Conservation (phyloP, 306 rosid genomes). For the Alnus glutinosa region DNA sequence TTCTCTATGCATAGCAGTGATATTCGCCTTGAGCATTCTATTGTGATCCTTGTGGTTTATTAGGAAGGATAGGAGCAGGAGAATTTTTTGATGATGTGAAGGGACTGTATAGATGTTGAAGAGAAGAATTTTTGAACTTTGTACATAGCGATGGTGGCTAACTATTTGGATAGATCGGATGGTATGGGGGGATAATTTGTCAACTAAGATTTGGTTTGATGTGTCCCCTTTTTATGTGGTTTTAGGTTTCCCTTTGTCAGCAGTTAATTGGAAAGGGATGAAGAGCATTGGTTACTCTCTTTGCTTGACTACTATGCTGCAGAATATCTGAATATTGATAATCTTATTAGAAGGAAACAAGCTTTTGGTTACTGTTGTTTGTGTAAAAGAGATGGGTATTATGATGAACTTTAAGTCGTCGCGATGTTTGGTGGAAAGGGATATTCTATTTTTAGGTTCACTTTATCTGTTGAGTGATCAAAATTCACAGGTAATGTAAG, state of each 20-base stretch:
- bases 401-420: neutral
- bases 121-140: too few relatives aligned
- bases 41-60: too few relatives aligned
- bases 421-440: neutral
- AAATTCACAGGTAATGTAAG: neutral
- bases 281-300: neutral
- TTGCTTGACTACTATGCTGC: neutral
- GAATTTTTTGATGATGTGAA: too few relatives aligned
- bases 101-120: too few relatives aligned
- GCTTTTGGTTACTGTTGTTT: neutral
- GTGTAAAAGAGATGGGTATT: neutral
- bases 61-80: too few relatives aligned
- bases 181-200: neutral
- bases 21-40: too few relatives aligned
- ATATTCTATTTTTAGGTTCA: too few relatives aligned
- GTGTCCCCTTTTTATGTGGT: neutral
- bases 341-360: neutral
- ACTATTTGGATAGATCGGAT: too few relatives aligned
- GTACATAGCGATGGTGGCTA: too few relatives aligned
- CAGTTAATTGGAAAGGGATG: too few relatives aligned
- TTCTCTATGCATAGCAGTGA: too few relatives aligned
- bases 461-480: neutral
- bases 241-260: neutral
- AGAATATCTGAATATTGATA: neutral
- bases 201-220: too few relatives aligned